Percentiles rank a stretch among this genome's conserved stretches.
Conservation (phyloP, 345 rosid species). For the Rhizophora mangle region DNA sequence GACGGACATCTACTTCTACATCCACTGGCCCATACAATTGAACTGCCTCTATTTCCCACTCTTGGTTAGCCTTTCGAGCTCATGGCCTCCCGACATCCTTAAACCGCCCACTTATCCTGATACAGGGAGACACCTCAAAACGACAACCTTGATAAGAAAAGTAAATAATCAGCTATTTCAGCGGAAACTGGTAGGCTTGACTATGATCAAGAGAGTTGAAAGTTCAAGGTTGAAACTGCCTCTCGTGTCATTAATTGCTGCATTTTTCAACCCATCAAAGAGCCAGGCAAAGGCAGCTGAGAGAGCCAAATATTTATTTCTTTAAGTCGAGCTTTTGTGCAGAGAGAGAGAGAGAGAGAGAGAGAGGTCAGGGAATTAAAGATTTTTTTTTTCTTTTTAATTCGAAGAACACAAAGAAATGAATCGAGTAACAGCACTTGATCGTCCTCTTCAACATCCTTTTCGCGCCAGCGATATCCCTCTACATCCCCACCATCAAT, state of each 20-base stretch:
- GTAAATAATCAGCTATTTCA: slow-evolving; percentile 11
- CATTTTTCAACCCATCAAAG: slow-evolving; percentile 1
- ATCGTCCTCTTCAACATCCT: slow-evolving; percentile 78
- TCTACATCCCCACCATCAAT: slow-evolving; percentile 59
- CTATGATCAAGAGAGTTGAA: slow-evolving; percentile 14
- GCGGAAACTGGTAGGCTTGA: slow-evolving; percentile 18
- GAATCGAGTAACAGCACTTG: slow-evolving; percentile 72
- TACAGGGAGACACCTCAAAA: too few species aligned
- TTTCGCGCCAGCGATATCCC: slow-evolving; percentile 77
- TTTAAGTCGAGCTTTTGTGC: not conserved
- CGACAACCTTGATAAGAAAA: too few species aligned
- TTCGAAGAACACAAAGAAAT: slow-evolving; percentile 19
- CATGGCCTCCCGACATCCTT: too few species aligned
- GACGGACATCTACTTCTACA: too few species aligned
- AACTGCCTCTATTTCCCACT: too few species aligned
- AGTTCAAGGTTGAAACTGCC: slow-evolving; percentile 6
- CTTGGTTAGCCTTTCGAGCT: too few species aligned
- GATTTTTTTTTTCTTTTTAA: not conserved
- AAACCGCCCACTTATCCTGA: too few species aligned
- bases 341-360: too few species aligned
- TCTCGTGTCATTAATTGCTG: slow-evolving; percentile 2
- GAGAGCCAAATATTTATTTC: slow-evolving; percentile 4
- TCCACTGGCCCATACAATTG: too few species aligned
- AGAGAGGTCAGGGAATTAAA: not conserved
- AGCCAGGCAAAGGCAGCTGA: not conserved